Conservation (phyloP, 768 basidiomycete species). For the Leccinum olivaceopallidum region DNA sequence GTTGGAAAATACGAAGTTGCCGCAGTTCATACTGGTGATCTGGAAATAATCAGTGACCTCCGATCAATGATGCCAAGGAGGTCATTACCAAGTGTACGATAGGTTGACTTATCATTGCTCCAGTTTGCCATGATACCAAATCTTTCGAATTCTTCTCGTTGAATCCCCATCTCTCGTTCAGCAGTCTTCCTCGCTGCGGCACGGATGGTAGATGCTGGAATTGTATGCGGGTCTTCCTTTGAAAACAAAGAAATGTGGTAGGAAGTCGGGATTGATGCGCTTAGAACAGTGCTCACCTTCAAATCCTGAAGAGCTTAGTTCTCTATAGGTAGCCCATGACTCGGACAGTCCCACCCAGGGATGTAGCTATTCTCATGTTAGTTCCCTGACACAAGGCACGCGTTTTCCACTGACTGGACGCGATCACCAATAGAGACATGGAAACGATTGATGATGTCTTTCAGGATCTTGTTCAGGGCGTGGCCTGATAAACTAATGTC, state of each 20-base stretch:
- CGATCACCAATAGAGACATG: conserved; percentile 74
- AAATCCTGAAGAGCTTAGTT: conserved; percentile 86
- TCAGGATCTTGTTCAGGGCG: no score
- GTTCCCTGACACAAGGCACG: neutral
- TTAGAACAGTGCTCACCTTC: conserved; percentile 45
- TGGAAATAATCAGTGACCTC: conserved; percentile 30
- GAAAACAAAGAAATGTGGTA: neutral
- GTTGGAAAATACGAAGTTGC: conserved; percentile 80
- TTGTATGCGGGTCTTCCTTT: conserved; percentile 51
- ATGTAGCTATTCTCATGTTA: conserved; percentile 60
- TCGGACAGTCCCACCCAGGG: conserved; percentile 86
- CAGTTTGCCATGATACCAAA: conserved; percentile 95
- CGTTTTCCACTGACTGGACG: conserved; percentile 66
- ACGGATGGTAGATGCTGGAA: conserved; percentile 68
- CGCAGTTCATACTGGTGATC: conserved; percentile 88
- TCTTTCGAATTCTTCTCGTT: conserved; percentile 75
- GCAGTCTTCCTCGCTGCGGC: conserved; percentile 72
- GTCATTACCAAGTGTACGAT: conserved; percentile 77
- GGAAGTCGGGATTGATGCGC: neutral
- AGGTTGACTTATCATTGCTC: conserved; percentile 59
- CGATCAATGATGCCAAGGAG: neutral
- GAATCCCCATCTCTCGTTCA: conserved; percentile 66
- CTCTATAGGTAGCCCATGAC: conserved; percentile 96
- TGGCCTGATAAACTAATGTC: conserved; percentile 45
- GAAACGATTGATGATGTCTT: conserved; percentile 73